Conservation (phyloP, 1,139 yeast species). For the Taphrina betulina region DNA sequence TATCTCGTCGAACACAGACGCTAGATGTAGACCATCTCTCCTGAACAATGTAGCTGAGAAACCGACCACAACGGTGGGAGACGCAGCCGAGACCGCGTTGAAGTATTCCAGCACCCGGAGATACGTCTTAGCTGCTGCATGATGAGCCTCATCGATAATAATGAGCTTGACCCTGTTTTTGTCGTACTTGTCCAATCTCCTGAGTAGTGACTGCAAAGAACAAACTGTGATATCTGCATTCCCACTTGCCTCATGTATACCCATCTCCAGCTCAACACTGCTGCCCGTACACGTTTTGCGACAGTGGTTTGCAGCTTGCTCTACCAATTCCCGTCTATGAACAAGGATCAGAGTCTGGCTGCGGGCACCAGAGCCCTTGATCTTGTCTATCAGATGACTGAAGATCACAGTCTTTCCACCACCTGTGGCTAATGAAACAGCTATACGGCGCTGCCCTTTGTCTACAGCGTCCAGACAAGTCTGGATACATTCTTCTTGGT, state of each 20-base stretch:
- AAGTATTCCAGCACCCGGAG: conserved; percentile 57
- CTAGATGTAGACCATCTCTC: conserved; percentile 63
- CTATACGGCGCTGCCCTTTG: conserved; percentile 58
- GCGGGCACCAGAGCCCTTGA: conserved; percentile 48
- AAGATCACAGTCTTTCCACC: conserved; percentile 89
- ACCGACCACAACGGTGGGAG: conserved; percentile 64
- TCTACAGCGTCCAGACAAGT: conserved; percentile 55
- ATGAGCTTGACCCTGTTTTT: conserved; percentile 66
- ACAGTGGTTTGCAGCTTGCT: conserved; percentile 64
- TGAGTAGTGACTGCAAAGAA: conserved; percentile 65
- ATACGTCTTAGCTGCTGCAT: conserved; percentile 76
- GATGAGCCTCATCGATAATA: conserved; percentile 91
- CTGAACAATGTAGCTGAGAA: conserved; percentile 81
- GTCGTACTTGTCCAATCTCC: conserved; percentile 56
- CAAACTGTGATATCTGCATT: conserved; percentile 70
- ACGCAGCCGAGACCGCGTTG: conserved; percentile 50
- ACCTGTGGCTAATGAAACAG: conserved; percentile 88
- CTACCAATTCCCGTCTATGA: conserved; percentile 75
- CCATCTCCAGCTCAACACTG: conserved; percentile 73
- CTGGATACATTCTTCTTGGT: conserved; percentile 70
- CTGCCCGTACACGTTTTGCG: conserved; percentile 52
- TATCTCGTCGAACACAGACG: conserved; percentile 65
- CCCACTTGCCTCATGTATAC: conserved; percentile 47
- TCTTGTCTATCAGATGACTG: conserved; percentile 58
- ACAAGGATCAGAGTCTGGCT: conserved; percentile 66